These are phyloP conservation scores for Suhomyces bribrorum DNA, from an alignment of 1,139 yeast species.

Conservation along the genomic window DNA sequence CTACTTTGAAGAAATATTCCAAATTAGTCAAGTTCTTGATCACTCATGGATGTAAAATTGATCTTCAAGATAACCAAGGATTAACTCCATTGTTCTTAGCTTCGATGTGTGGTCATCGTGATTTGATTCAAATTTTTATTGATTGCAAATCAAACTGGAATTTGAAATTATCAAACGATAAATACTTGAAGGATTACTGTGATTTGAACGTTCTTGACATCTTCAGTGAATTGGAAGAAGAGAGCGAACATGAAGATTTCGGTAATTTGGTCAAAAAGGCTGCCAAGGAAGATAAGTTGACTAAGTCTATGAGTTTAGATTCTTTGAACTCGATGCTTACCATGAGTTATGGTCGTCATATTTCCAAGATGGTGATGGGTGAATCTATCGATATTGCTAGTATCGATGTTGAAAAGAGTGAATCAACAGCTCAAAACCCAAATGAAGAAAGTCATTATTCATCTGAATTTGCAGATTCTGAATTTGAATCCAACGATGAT, in stretches of 20 bases:
- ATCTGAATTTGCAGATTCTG: constrained; percentile 47
- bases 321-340: constrained; percentile 44
- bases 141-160: constrained; percentile 67
- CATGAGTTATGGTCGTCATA: constrained; percentile 42
- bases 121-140: constrained; percentile 56
- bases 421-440: constrained; percentile 6
- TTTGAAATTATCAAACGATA: constrained; percentile 56
- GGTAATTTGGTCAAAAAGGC: constrained; percentile 11
- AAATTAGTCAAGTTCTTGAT: constrained; percentile 64
- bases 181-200: constrained; percentile 55
- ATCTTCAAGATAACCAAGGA: constrained; percentile 75
- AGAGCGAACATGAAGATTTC: constrained; percentile 17
- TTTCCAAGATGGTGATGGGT: constrained; percentile 43
- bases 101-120: constrained; percentile 69
- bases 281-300: constrained; percentile 21
- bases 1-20: constrained; percentile 71
- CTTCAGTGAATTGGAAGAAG: constrained; percentile 32
- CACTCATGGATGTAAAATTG: constrained; percentile 78
- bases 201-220: constrained; percentile 68
- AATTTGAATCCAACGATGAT: constrained; percentile 37
- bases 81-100: constrained; percentile 88
- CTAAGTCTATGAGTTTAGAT: constrained; percentile 37
- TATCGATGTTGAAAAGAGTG: constrained; percentile 14
- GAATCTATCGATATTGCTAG: constrained; percentile 15
- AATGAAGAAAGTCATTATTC: constrained; percentile 25